Conservation (phyloP, 1,284 basidiomycete genomes). For the Porodaedalea pini region DNA sequence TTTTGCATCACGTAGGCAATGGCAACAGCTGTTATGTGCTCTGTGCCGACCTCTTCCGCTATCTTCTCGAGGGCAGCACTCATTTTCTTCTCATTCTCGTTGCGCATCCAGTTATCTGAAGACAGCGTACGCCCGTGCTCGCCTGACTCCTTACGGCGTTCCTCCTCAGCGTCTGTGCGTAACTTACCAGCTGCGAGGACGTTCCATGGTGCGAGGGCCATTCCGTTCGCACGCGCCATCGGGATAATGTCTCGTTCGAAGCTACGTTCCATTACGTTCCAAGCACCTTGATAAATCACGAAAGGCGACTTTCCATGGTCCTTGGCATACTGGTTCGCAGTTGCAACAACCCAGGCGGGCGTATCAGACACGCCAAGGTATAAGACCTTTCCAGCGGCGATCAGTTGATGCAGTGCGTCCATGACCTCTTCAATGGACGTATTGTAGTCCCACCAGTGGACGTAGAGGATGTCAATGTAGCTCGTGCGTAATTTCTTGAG, state of each 20-base stretch:
- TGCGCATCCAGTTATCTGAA: conserved; percentile 19
- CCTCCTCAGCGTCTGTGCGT: too few species aligned
- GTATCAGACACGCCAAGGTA: conserved; percentile 33
- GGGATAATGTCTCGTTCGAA: conserved; percentile 37
- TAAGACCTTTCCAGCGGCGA: too few species aligned
- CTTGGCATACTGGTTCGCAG: conserved; percentile 22
- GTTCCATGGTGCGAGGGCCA: conserved; percentile 30
- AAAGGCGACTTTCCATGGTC: conserved; percentile 33
- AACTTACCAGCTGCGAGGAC: conserved; percentile 28
- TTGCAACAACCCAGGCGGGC: conserved; percentile 26
- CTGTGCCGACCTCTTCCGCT: too few species aligned
- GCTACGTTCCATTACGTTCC: conserved; percentile 31
- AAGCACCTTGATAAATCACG: conserved; percentile 33
- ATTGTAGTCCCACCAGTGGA: too few species aligned
- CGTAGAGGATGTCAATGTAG: too few species aligned
- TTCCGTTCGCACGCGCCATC: conserved; percentile 26
- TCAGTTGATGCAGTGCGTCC: too few species aligned
- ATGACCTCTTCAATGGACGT: too few species aligned
- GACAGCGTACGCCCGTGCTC: conserved; percentile 22
- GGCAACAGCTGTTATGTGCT: too few species aligned
- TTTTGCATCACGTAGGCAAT: too few species aligned
- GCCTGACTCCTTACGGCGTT: conserved; percentile 22
- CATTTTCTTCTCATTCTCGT: too few species aligned
- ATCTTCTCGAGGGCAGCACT: too few species aligned
- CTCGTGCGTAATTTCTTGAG: too few species aligned